phyloP scores from a whole-genome alignment of 23 red algal species.

The Chondrus crispus region DNA sequence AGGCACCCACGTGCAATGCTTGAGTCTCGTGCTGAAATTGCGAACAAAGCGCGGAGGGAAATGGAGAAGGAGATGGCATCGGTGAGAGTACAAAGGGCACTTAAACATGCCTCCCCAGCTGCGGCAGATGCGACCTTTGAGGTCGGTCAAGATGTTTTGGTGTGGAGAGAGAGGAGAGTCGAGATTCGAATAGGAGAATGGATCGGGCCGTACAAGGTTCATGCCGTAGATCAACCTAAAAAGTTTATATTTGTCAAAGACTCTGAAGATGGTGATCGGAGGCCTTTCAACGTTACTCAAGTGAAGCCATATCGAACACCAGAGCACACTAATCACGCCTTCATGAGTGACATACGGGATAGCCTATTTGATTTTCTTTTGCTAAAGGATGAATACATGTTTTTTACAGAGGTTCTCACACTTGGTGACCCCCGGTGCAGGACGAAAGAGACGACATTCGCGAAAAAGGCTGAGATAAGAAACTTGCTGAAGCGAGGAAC shows the following conservation, averaged over 20 bases:
- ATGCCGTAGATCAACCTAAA: background rate
- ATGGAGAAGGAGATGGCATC: background rate
- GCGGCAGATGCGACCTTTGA: background rate
- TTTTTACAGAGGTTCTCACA: background rate
- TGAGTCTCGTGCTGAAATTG: background rate
- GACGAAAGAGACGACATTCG: background rate
- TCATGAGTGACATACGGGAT: too few species aligned
- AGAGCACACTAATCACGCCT: too few species aligned
- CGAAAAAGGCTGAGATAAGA: background rate
- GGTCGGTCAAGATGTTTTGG: background rate
- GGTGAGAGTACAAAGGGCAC: background rate
- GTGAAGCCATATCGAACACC: background rate
- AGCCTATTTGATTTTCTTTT: too few species aligned
- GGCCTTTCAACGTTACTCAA: background rate
- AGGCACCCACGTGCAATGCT: background rate
- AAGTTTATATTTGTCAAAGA: slow-evolving; percentile 14
- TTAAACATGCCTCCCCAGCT: background rate
- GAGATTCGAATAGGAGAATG: slow-evolving; percentile 20
- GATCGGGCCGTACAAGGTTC: background rate
- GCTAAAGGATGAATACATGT: too few species aligned
- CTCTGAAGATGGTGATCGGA: too few species aligned
- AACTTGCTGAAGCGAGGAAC: background rate
- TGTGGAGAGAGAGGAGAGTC: slow-evolving; percentile 2
- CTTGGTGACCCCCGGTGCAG: background rate
- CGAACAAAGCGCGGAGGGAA: background rate